These are phyloP conservation scores for Clarireedia sp. DNA, from an alignment of 2,329 filamentous ascomycete genomes.

Conservation along the genomic window DNA sequence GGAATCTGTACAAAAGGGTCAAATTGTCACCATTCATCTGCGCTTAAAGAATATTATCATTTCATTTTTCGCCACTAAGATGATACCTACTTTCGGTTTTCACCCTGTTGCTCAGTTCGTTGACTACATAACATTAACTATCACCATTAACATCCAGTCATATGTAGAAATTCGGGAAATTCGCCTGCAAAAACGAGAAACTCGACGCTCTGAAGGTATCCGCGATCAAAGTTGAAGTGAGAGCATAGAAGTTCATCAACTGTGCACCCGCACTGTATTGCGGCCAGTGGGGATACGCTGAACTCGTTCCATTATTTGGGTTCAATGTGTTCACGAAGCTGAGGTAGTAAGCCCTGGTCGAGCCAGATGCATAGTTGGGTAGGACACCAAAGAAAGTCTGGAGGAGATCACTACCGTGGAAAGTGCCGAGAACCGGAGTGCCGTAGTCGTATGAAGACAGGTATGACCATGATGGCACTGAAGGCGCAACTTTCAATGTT, in stretches of 20 bases:
- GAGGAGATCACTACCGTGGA: slow-evolving; percentile 63
- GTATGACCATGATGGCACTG: slow-evolving; percentile 66
- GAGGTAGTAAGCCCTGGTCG: slow-evolving; percentile 62
- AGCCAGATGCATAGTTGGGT: slow-evolving; percentile 40
- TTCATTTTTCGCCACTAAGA: too few species aligned
- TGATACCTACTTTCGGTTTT: too few species aligned
- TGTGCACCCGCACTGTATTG: slow-evolving; percentile 42
- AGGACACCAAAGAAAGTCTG: slow-evolving; percentile 49
- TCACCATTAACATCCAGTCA: slow-evolving; percentile 3
- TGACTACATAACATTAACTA: too few species aligned
- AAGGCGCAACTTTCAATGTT: slow-evolving; percentile 40
- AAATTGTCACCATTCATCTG: too few species aligned
- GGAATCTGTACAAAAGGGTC: too few species aligned
- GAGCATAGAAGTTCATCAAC: slow-evolving; percentile 42
- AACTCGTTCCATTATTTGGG: slow-evolving; percentile 50
- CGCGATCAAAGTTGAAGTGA: slow-evolving; percentile 31
- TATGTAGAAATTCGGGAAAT: slow-evolving; percentile 20
- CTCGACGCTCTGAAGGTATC: slow-evolving; percentile 42
- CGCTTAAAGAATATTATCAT: too few species aligned
- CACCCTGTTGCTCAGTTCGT: too few species aligned
- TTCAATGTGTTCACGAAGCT: slow-evolving; percentile 64
- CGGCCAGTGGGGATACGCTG: slow-evolving; percentile 42
- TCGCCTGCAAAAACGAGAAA: slow-evolving; percentile 34
- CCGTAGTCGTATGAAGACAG: slow-evolving; percentile 64
- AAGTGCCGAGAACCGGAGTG: slow-evolving; percentile 65